Percentiles rank a stretch among this genome's conserved stretches.
phyloP scores from a whole-genome alignment of 352 stramenopile genomes.

The Globisporangium recalcitrans region DNA sequence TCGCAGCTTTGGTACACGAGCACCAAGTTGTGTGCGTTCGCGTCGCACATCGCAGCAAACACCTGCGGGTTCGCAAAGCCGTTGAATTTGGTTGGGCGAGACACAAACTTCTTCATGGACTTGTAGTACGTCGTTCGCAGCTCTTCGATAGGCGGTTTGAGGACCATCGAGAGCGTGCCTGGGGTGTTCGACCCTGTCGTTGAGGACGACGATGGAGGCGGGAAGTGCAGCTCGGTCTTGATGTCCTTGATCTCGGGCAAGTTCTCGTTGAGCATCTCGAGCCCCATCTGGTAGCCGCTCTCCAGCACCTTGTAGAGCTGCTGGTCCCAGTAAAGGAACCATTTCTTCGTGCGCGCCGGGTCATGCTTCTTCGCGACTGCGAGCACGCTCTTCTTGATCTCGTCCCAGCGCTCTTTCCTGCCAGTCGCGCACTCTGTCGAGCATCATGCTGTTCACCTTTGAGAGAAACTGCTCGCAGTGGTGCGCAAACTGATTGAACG shows the following conservation, averaged over 20 bases:
- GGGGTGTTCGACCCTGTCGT: neutral
- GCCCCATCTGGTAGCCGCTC: conserved; percentile 89
- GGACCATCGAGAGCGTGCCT: conserved; percentile 40
- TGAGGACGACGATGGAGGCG: conserved; percentile 8
- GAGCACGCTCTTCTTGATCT: conserved; percentile 75
- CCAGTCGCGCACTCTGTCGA: conserved; percentile 85
- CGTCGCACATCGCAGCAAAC: conserved; percentile 86
- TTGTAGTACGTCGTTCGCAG: conserved; percentile 93
- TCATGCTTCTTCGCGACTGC: conserved; percentile 77
- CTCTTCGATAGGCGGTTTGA: conserved; percentile 91
- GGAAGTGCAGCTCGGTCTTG: conserved; percentile 71
- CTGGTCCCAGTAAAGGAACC: conserved; percentile 92
- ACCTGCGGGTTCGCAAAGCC: conserved; percentile 86
- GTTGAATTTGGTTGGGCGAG: conserved; percentile 81
- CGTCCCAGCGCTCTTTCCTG: conserved; percentile 82
- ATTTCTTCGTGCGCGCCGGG: conserved; percentile 77
- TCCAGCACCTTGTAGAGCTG: conserved; percentile 95
- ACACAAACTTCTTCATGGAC: conserved; percentile 94
- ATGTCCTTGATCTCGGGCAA: conserved; percentile 88
- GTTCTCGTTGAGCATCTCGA: conserved; percentile 94
- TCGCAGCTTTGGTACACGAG: conserved; percentile 91
- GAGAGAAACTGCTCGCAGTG: conserved; percentile 45
- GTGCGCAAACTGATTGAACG: conserved; percentile 47
- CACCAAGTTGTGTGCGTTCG: conserved; percentile 82
- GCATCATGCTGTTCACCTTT: conserved; percentile 58